Base-by-base conservation (phyloP, 2,329 filamentous ascomycete species). In the Talaromyces sp. region DNA sequence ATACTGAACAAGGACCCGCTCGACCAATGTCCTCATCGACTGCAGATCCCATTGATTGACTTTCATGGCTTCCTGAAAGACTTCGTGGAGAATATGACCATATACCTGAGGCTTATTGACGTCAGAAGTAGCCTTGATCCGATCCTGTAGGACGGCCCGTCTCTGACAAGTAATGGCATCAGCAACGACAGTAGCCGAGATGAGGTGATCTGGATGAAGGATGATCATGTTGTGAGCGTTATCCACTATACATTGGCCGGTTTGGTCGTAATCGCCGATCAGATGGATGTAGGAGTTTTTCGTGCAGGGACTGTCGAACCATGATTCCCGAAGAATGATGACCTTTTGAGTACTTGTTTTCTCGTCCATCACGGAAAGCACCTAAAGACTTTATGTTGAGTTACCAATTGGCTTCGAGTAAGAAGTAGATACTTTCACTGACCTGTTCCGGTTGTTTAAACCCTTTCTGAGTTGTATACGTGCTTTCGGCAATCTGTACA, bases 121-220 rank as follows among this genome's bases (percentile, higher is more conserved):
- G 69, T 92, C 90, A 71, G 89, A 90, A 0, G 93, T 94, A 9
- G 92, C 92, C 77, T 98, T 98, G 71, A 99, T 90, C 37, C 95
- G 89, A 75, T 99, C 94, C 76, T 98, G 93, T 31, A 99, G 85
- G 1, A 98, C 94, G 35, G 95, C 93, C 68, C 94, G 90, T 19
- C 95, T 90, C 74, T 91, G 89, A 74, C 95, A 99, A 27, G 89
- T 89, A 75, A 98, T 97, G 0, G 95, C 97, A 77, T 99, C 95
- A n/a, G 93, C 93, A 50, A 99, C 90, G 5, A 96, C 92, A 0
- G 95, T 98, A 2, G 95, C 90, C 2, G 95, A 98, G 62, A 99
- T 90, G 39, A 99, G 85, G 78, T 98, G 93, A 73, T 99, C 95
- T 0, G 95, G 95, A 73, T 99, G 93, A 15, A 99, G 80, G 65